These are phyloP conservation scores for Polygonum aviculare DNA, from an alignment of 148 eudicot genomes.

Conservation along the genomic window DNA sequence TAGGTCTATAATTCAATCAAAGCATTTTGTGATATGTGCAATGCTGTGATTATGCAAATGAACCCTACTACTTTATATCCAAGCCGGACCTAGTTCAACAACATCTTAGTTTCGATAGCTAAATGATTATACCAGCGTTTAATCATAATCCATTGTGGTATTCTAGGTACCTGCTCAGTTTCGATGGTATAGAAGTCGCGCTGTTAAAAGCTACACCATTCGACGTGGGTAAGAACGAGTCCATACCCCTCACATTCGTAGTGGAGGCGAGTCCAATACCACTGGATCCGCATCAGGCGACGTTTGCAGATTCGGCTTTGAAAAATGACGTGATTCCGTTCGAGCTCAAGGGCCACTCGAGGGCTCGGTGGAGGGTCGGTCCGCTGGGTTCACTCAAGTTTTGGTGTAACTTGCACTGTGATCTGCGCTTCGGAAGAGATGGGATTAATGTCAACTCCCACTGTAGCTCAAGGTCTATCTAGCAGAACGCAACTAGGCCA, in stretches of 20 bases:
- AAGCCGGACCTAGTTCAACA: background rate
- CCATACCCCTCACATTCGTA: slow-evolving; percentile 23
- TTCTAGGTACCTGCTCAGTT: slow-evolving; percentile 23
- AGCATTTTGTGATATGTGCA: too few relatives aligned
- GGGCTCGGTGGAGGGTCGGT: slow-evolving; percentile 64
- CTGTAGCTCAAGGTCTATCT: slow-evolving; percentile 46
- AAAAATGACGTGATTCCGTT: slow-evolving; percentile 28
- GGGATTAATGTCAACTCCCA: slow-evolving; percentile 23
- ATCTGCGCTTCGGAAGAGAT: slow-evolving; percentile 26
- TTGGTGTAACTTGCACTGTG: slow-evolving; percentile 46
- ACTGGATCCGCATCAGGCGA: slow-evolving; percentile 25
- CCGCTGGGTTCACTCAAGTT: slow-evolving; percentile 46
- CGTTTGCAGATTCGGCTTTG: slow-evolving; percentile 21
- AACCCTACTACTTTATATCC: background rate
- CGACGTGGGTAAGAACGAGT: slow-evolving; percentile 32
- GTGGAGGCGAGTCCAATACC: slow-evolving; percentile 41
- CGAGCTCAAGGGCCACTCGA: slow-evolving; percentile 37
- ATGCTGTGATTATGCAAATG: too few relatives aligned
- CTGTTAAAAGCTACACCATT: slow-evolving; percentile 32
- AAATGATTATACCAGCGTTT: background rate
- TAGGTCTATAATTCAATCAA: too few relatives aligned
- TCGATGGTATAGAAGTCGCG: slow-evolving; percentile 40
- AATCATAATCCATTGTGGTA: background rate
- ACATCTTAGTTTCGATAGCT: background rate
- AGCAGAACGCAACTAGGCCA: background rate